Conservation (phyloP, 129 eudicot genomes). For the Pittosporum tobira region DNA sequence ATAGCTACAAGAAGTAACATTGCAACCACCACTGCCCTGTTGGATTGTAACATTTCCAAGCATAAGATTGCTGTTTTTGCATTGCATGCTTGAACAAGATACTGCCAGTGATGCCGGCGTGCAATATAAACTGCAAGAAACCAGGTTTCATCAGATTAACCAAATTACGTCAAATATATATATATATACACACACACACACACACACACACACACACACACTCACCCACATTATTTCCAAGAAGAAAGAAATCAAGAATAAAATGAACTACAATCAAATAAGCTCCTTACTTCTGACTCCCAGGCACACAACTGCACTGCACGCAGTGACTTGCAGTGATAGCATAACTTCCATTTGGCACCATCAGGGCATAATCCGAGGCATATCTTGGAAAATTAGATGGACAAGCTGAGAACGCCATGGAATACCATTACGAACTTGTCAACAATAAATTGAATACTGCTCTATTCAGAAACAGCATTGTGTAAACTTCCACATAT, state of each 20-base stretch:
- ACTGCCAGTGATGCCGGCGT: constrained; percentile 88
- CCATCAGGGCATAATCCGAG: constrained; percentile 69
- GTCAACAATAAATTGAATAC: background rate
- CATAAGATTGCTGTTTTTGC: constrained; percentile 85
- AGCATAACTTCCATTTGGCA: constrained; percentile 91
- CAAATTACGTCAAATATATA: no score
- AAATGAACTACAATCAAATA: constrained; percentile 3
- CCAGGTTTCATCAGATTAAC: background rate
- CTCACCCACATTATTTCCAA: background rate
- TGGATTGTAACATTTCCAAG: constrained; percentile 79
- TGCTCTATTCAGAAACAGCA: background rate
- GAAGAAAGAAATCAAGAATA: background rate
- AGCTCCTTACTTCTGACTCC: constrained; percentile 51
- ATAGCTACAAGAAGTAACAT: constrained; percentile 88
- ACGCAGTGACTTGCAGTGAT: constrained; percentile 93
- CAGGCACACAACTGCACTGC: constrained; percentile 87
- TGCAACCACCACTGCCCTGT: constrained; percentile 88
- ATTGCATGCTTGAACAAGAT: constrained; percentile 99
- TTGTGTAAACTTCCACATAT: background rate
- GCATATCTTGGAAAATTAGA: constrained; percentile 75
- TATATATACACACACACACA: no score
- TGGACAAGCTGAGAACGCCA: constrained; percentile 68
- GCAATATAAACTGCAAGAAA: constrained; percentile 69
- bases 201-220: no score
- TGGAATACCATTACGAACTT: background rate